A percentile compares a stretch with the other conserved stretches of the same genome.
Conservation (phyloP, 164 flowering plant species). For the Annona squamosa region DNA sequence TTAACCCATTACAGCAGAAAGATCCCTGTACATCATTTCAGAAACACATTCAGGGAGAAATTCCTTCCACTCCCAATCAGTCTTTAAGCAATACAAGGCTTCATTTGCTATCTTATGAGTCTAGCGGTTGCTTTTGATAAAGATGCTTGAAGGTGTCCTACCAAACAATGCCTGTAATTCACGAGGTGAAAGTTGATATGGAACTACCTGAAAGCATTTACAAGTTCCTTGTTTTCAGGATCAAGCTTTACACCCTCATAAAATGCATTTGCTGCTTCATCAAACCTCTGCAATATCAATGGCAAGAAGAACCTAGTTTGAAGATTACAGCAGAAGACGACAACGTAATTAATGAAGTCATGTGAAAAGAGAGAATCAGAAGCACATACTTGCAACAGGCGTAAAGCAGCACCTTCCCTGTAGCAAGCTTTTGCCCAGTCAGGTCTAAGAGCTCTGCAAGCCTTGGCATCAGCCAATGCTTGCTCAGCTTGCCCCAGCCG, state of each 20-base stretch:
- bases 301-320: not conserved
- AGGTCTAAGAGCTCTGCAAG: constrained; percentile 73
- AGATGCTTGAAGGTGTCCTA: not conserved
- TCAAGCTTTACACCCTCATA: constrained; percentile 86
- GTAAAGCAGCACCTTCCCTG: constrained; percentile 91
- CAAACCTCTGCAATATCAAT: constrained; percentile 55
- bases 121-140: not conserved
- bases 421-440: constrained; percentile 94
- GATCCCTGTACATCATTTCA: too few relatives aligned
- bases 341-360: not conserved
- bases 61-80: too few relatives aligned
- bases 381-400: constrained; percentile 61
- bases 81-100: too few relatives aligned
- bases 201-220: constrained; percentile 70
- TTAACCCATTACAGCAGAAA: too few relatives aligned
- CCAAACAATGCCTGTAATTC: not conserved
- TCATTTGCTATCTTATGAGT: not conserved
- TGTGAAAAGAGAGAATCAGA: not conserved
- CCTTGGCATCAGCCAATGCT: constrained; percentile 85
- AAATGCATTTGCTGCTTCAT: constrained; percentile 93
- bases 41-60: too few relatives aligned
- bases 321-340: not conserved
- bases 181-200: not conserved
- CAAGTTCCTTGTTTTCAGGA: constrained; percentile 90
- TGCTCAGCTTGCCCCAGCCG: constrained; percentile 87